phyloP scores from a whole-genome alignment of 2,329 filamentous ascomycete genomes.

The Alternaria conjuncta region DNA sequence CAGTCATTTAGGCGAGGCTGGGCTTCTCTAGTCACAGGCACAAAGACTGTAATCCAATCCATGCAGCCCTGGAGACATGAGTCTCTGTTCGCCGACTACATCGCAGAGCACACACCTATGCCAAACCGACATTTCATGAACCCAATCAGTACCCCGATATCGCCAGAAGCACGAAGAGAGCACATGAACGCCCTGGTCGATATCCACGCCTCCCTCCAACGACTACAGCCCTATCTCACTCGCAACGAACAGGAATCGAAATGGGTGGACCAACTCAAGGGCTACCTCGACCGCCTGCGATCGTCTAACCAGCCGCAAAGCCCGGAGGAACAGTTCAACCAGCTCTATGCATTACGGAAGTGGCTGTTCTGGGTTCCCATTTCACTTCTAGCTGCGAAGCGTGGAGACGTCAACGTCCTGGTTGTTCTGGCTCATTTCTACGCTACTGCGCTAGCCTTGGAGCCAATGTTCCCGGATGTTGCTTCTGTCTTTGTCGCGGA shows the following conservation, averaged over 20 bases:
- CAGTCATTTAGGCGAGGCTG: conserved; percentile 74
- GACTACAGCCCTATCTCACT: conserved; percentile 52
- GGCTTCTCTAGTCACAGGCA: conserved; percentile 91
- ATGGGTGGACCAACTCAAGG: conserved; percentile 57
- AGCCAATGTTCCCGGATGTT: conserved; percentile 90
- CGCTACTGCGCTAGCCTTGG: conserved; percentile 83
- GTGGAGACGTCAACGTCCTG: conserved; percentile 77
- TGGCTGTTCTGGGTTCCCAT: conserved; percentile 98
- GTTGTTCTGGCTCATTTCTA: conserved; percentile 91
- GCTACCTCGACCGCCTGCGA: conserved; percentile 55
- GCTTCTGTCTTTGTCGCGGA: conserved; percentile 77
- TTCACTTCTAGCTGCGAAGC: conserved; percentile 77
- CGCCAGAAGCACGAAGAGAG: conserved; percentile 63
- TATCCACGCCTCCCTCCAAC: conserved; percentile 52
- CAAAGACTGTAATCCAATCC: conserved; percentile 85
- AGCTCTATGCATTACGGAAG: conserved; percentile 83
- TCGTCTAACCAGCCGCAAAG: conserved; percentile 51
- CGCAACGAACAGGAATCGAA: conserved; percentile 55
- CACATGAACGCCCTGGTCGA: conserved; percentile 57
- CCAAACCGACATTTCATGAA: conserved; percentile 57
- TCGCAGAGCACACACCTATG: conserved; percentile 70
- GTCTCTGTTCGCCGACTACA: conserved; percentile 83
- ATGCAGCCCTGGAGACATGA: conserved; percentile 94
- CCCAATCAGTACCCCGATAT: conserved; percentile 69
- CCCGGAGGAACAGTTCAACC: conserved; percentile 85